Base-by-base conservation (phyloP, 371 early-diverging fungal genomes). In the Zychaea mexicana region DNA sequence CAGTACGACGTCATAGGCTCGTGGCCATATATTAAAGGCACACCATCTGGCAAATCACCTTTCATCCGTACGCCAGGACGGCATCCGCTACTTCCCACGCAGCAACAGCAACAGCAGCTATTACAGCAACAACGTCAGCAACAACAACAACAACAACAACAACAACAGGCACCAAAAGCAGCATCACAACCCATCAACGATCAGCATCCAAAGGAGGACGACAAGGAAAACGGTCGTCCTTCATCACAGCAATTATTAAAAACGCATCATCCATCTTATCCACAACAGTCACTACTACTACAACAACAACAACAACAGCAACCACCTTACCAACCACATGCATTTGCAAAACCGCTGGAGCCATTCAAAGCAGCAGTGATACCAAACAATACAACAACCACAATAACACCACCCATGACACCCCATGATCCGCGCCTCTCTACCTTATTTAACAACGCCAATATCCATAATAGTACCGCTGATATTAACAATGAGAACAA, bases 21-120 rank as follows among this genome's bases (percentile, higher is more conserved):
- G 1, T 79, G 78, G 80, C 83, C 83, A 0, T 69, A 56, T 17
- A 46, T 78, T 2, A 73, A 72, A 27, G 49, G 47, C 9, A 75
- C 66, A 0, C 67, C 64, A 9, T 38, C 53, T 5, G 52, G 58
- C 31, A 65, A 65, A 60, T 73, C 75, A 13, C 78, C 78, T 2
- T 78, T 75, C 58, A 30, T 27, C 12, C 47, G 49, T 12, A 38
- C 38, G 58, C 61, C 56, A n/a, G n/a, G n/a, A n/a, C n/a, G n/a
- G n/a, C n/a, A n/a, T n/a, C 21, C 53, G 19, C 33, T 15, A 57
- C n/a, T 38, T 19, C 31, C 59, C 45, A 6, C 60, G 32, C 33
- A 10, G 1, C n/a, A 17, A 52, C 52, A 59, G 47, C 52, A 52
- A 36, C 31, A 49, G 27, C 55, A 39, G 27, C 32, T 22, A 52